phyloP scores from a whole-genome alignment of 495 filamentous ascomycete species.

The Clavariopsis aquatica region DNA sequence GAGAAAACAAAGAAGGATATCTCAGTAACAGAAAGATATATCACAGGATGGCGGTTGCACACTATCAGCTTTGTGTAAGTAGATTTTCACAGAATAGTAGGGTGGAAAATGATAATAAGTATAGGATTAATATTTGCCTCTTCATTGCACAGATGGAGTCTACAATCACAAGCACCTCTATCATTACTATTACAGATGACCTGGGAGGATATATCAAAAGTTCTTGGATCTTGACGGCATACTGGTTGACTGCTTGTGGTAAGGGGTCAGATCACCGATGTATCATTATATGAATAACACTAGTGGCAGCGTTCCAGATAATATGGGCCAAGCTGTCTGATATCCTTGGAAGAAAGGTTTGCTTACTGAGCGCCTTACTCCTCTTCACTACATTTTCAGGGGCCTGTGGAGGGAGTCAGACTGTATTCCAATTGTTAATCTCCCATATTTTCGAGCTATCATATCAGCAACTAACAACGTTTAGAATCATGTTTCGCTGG shows the following conservation, averaged over 20 bases:
- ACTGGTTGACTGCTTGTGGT: neutral
- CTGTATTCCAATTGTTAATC: too few species aligned
- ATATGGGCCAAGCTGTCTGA: conserved; percentile 1
- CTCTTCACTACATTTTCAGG: too few species aligned
- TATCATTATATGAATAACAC: neutral
- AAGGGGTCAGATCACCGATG: too few species aligned
- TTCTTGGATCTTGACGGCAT: conserved; percentile 1
- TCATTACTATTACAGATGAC: neutral
- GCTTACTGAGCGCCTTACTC: neutral
- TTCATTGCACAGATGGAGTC: conserved; percentile 1
- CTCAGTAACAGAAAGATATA: too few species aligned
- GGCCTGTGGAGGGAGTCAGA: too few species aligned
- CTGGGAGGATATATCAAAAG: neutral
- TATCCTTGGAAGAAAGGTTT: neutral
- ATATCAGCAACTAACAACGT: neutral
- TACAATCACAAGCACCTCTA: neutral
- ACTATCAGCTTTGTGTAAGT: too few species aligned
- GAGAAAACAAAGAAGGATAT: too few species aligned
- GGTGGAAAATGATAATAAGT: too few species aligned
- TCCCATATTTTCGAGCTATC: neutral
- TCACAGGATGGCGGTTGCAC: too few species aligned
- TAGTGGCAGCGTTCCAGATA: neutral
- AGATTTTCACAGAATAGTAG: too few species aligned
- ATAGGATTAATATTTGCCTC: too few species aligned
- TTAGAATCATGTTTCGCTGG: conserved; percentile 12